These are phyloP conservation scores for Boletus patriciae DNA, from an alignment of 768 basidiomycete genomes.

Conservation along the genomic window DNA sequence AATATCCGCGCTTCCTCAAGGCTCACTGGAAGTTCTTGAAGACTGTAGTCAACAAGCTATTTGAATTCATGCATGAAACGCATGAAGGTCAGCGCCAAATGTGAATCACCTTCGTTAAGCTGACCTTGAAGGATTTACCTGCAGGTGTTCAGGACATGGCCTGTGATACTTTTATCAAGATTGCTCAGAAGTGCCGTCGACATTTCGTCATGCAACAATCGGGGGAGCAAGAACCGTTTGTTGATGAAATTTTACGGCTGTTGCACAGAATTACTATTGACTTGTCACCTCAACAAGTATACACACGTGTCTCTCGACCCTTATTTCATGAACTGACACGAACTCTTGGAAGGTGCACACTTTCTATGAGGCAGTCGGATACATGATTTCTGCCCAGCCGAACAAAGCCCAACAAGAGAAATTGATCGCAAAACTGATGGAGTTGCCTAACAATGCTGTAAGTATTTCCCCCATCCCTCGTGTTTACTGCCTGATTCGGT, in stretches of 20 bases:
- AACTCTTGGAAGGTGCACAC: slow-evolving; percentile 68
- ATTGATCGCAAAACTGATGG: slow-evolving; percentile 93
- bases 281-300: slow-evolving; percentile 81
- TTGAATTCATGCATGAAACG: slow-evolving; percentile 99
- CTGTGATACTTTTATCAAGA: slow-evolving; percentile 99
- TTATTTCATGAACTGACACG: slow-evolving; percentile 10
- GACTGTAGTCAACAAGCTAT: slow-evolving; percentile 98
- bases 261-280: slow-evolving; percentile 94
- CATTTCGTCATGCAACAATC: slow-evolving; percentile 99
- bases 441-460: slow-evolving; percentile 94
- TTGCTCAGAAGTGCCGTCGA: slow-evolving; percentile 95
- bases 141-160: slow-evolving; percentile 99
- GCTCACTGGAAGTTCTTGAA: slow-evolving; percentile 99
- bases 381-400: slow-evolving; percentile 99
- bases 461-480: slow-evolving; percentile 28
- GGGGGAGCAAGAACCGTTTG: slow-evolving; percentile 95
- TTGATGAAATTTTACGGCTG: slow-evolving; percentile 92
- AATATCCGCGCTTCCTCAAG: slow-evolving; percentile 98
- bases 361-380: slow-evolving; percentile 98
- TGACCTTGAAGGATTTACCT: slow-evolving; percentile 2
- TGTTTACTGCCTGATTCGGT: neutral
- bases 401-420: slow-evolving; percentile 97
- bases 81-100: slow-evolving; percentile 69
- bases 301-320: neutral
- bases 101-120: neutral